Conservation (phyloP, 441 rosid genomes). For the Rhodomyrtus psidioides region DNA sequence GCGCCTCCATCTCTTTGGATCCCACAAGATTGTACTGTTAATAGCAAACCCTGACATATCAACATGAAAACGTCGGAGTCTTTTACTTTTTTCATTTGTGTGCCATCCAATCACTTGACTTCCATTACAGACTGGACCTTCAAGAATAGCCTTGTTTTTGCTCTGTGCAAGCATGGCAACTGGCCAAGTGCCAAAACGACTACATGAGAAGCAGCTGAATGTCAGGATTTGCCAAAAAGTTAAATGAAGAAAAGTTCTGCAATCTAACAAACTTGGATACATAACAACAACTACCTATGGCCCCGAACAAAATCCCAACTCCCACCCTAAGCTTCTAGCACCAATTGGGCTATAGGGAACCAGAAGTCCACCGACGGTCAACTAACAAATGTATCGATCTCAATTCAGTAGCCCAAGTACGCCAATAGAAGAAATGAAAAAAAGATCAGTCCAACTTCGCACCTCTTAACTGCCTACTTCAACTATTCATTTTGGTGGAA, state of each 20-base stretch:
- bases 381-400: neutral
- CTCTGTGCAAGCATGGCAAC: slow-evolving; percentile 96
- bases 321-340: neutral
- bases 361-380: neutral
- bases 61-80: slow-evolving; percentile 81
- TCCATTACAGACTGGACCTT: slow-evolving; percentile 90
- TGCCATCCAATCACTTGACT: slow-evolving; percentile 89
- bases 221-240: neutral
- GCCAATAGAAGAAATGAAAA: neutral
- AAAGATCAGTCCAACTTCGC: neutral
- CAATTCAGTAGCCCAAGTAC: neutral
- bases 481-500: neutral
- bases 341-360: neutral
- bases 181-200: slow-evolving; percentile 97
- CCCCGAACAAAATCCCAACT: neutral
- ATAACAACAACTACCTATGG: neutral
- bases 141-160: slow-evolving; percentile 88
- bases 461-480: neutral
- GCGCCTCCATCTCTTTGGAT: slow-evolving; percentile 72
- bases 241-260: neutral
- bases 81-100: slow-evolving; percentile 90
- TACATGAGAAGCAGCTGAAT: slow-evolving; percentile 17
- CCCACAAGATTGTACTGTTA: slow-evolving; percentile 93
- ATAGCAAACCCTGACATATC: slow-evolving; percentile 99
- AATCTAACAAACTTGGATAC: neutral